Evolutionary conservation across 345 rosid genomes (phyloP), one percentile per base, ranked within the genome.

Genomic region (Linum lewisii): DNA sequence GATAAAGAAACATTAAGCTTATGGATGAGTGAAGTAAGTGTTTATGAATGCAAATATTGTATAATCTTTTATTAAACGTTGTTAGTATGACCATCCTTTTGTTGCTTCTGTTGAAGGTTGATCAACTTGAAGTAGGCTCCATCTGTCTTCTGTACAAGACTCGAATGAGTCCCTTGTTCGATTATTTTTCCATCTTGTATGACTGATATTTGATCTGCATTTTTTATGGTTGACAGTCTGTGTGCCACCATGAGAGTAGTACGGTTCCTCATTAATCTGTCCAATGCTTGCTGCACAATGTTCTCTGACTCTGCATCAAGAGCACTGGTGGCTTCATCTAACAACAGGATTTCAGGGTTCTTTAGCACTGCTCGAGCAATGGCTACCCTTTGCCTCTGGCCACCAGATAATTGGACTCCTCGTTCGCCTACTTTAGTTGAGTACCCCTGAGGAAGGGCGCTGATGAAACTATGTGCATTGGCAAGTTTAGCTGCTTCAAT

Each of bases 311-410:
- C 99, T 25, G 79, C 73, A 0, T 89, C 97, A 7, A 93, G 73
- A 51, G 97, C 99, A 54, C 95, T 89, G 0, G 97, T 93, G 36
- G 97, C 97, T 77, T 93, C 97, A 49, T 93, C 99, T 50, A 93
- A 70, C 7, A 93, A 84, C 66, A 93, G 62, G 54, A 93, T 89
- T 79, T 69, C 88, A 0, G 97, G 99, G 66, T 89, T 89, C 81
- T 79, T 93, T 21, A 89, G 78, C 63, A 93, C 84, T 18, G 95
- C 97, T 64, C 95, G 79, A 7, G 99, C 99, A 32, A 89, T 87
- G 56, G 97, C 95, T 26, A 93, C 85, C 21, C 99, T 75, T 57
- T 93, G 99, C 66, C 84, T 79, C 74, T 93, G 97, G 20, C 97
- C 99, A 10, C 97, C 95, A 0, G 97, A 89, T 51, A 93, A 76